Conservation (phyloP, 441 rosid species). For the Caryocar brasiliense region DNA sequence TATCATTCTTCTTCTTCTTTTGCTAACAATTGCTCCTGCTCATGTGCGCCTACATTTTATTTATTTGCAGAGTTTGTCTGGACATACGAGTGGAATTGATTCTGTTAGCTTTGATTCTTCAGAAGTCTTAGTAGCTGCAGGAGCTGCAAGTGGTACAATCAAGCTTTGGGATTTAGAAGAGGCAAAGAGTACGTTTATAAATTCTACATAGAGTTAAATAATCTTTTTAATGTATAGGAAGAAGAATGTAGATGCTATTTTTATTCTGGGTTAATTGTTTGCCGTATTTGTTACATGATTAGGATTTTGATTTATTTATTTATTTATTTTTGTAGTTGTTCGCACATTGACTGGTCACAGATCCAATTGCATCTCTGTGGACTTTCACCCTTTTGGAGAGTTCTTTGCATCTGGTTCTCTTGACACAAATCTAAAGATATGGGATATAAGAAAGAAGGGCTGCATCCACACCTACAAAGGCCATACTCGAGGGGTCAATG, state of each 20-base stretch:
- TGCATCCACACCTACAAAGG: constrained; percentile 99
- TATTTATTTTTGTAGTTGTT: constrained; percentile 45
- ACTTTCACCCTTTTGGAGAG: constrained; percentile 97
- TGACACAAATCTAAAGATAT: constrained; percentile 95
- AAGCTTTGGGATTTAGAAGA: constrained; percentile 99
- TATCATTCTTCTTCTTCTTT: background rate
- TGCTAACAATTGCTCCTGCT: too few species aligned
- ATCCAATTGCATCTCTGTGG: constrained; percentile 91
- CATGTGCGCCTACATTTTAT: too few species aligned
- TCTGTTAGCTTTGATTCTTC: constrained; percentile 93
- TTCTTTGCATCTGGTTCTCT: constrained; percentile 95
- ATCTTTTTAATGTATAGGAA: background rate
- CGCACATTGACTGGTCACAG: constrained; percentile 92
- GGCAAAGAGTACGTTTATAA: constrained; percentile 68
- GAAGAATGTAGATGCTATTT: background rate
- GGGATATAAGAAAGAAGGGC: constrained; percentile 98
- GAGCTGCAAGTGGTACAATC: constrained; percentile 95
- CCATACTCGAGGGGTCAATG: constrained; percentile 92
- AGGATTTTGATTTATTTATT: background rate
- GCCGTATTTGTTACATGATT: constrained; percentile 13
- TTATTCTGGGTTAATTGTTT: background rate
- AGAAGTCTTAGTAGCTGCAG: constrained; percentile 88
- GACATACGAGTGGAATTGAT: constrained; percentile 93
- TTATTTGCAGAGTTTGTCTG: constrained; percentile 71
- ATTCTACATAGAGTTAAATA: constrained; percentile 2